These are phyloP conservation scores for Leishmania mexicana DNA, from an alignment of 208 protist species.

Conservation along the genomic window DNA sequence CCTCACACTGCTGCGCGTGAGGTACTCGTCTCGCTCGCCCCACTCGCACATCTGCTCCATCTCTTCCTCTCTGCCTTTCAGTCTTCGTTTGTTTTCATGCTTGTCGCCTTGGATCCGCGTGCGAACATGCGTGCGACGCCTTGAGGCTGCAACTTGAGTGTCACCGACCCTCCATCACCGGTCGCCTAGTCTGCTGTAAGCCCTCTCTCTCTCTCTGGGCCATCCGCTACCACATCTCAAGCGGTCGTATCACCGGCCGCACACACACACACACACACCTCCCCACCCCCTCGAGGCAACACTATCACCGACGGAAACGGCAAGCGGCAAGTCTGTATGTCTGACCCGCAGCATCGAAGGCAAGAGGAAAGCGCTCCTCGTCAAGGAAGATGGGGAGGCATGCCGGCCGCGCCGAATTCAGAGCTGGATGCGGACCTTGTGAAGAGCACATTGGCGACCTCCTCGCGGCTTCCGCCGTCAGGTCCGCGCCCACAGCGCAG, in stretches of 20 bases:
- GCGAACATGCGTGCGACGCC: neutral
- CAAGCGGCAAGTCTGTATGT: neutral
- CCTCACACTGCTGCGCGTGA: neutral
- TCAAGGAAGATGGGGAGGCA: constrained; percentile 5
- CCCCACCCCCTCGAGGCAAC: neutral
- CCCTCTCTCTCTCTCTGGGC: neutral
- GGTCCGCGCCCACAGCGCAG: neutral
- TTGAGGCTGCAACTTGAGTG: neutral
- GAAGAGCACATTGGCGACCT: neutral
- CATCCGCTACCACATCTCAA: neutral
- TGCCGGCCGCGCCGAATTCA: constrained; percentile 19
- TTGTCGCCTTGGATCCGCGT: neutral
- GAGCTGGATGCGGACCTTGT: constrained; percentile 26
- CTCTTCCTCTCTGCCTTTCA: neutral
- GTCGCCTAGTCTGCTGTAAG: neutral
- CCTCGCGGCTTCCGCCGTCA: neutral
- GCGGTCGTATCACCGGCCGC: neutral
- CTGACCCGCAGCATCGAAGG: neutral
- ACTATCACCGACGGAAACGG: neutral
- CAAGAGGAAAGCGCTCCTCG: neutral
- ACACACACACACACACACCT: neutral
- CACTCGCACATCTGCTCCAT: neutral
- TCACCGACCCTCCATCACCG: neutral
- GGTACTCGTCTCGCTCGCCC: too few species aligned
- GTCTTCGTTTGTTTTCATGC: neutral